Evolutionary conservation across 2,329 filamentous ascomycete species (phyloP).

Genomic region (Periconia macrospinosa): DNA sequence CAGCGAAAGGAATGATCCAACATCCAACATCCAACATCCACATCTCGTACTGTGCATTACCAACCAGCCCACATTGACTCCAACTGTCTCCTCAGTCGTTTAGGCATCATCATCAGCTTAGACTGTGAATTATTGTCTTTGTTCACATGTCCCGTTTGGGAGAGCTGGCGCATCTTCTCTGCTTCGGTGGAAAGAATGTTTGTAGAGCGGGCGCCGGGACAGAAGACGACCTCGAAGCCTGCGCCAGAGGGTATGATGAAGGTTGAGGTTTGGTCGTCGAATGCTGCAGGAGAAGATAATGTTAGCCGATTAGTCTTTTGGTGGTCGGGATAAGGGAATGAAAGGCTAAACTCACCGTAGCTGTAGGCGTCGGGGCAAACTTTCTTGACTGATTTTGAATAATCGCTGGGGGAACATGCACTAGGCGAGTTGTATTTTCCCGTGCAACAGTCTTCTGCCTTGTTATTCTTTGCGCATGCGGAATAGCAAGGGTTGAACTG

Average conservation of each 20-base stretch:
- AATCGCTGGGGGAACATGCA: slow-evolving; percentile 67
- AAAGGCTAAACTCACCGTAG: slow-evolving; percentile 58
- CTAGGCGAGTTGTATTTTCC: slow-evolving; percentile 66
- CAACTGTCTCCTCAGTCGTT: slow-evolving; percentile 17
- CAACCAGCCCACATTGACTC: slow-evolving; percentile 15
- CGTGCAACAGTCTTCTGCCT: slow-evolving; percentile 73
- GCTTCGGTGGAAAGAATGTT: slow-evolving; percentile 48
- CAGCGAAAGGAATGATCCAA: slow-evolving; percentile 11
- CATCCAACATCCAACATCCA: slow-evolving; percentile 8
- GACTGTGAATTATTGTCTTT: slow-evolving; percentile 23
- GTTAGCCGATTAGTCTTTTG: not conserved
- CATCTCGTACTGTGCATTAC: slow-evolving; percentile 11
- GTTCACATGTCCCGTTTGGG: slow-evolving; percentile 31
- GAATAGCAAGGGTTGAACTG: slow-evolving; percentile 77
- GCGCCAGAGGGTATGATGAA: slow-evolving; percentile 66
- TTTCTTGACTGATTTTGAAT: slow-evolving; percentile 69
- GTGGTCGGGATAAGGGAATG: not conserved
- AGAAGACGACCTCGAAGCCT: slow-evolving; percentile 79
- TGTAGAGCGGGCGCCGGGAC: slow-evolving; percentile 61
- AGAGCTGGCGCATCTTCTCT: slow-evolving; percentile 36
- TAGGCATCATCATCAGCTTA: slow-evolving; percentile 18
- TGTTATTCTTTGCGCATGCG: slow-evolving; percentile 70
- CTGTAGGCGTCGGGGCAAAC: slow-evolving; percentile 86
- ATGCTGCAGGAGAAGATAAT: slow-evolving; percentile 42
- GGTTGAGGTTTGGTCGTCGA: slow-evolving; percentile 60